Conservation (phyloP, 164 flowering plant genomes). For the Umbilicus rupestris region DNA sequence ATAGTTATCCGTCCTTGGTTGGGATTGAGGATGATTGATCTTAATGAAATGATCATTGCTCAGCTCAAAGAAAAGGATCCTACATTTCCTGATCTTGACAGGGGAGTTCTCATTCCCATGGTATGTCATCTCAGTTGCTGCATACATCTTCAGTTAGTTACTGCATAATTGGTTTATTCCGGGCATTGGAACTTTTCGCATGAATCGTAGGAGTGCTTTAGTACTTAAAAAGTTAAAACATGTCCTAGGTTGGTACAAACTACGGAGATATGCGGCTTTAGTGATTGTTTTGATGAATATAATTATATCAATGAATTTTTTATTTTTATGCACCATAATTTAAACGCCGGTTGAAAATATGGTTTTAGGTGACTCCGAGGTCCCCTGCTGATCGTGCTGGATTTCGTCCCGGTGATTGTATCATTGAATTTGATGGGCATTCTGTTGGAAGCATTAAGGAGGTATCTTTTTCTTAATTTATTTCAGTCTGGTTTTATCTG, state of each 20-base stretch:
- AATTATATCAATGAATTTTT: neutral
- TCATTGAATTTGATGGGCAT: conserved; percentile 64
- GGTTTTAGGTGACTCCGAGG: conserved; percentile 67
- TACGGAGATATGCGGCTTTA: too few relatives aligned
- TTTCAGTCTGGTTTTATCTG: too few relatives aligned
- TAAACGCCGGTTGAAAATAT: neutral
- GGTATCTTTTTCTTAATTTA: conserved; percentile 38
- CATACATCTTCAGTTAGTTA: neutral
- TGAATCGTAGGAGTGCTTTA: too few relatives aligned
- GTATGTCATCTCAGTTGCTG: conserved; percentile 26
- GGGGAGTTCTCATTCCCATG: conserved; percentile 82
- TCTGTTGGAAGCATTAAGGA: conserved; percentile 66
- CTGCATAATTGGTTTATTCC: too few relatives aligned
- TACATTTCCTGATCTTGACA: conserved; percentile 55
- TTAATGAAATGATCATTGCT: conserved; percentile 63
- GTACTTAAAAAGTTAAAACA: too few relatives aligned
- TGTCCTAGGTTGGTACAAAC: too few relatives aligned
- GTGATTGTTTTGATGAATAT: too few relatives aligned
- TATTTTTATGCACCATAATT: neutral
- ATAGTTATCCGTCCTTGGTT: conserved; percentile 96
- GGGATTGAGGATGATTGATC: conserved; percentile 90
- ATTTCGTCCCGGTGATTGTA: conserved; percentile 82
- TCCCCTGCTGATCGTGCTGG: conserved; percentile 91
- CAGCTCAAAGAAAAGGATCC: conserved; percentile 78
- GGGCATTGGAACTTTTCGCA: too few relatives aligned